Percentiles rank a stretch among this genome's conserved stretches.
Conservation (phyloP, 2,329 filamentous ascomycete genomes). For the Colletotrichum navitas region DNA sequence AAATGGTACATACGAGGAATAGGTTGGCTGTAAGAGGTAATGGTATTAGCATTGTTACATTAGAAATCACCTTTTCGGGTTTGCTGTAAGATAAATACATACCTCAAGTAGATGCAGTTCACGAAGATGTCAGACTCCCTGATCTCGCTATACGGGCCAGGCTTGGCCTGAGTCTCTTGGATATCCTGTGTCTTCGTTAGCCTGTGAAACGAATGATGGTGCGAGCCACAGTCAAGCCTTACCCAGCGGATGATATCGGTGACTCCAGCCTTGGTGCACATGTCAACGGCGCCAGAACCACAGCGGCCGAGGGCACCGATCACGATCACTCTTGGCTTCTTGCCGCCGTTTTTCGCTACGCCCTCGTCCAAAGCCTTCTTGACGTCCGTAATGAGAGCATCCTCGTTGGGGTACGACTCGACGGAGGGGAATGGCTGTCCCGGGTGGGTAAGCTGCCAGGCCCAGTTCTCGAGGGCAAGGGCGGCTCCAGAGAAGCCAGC, state of each 20-base stretch:
- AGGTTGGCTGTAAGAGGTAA: constrained; percentile 54
- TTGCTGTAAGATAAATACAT: not conserved
- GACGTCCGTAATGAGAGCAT: constrained; percentile 78
- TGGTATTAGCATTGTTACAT: not conserved
- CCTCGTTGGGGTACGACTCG: constrained; percentile 79
- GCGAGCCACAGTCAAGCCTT: constrained; percentile 44
- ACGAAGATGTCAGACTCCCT: constrained; percentile 81
- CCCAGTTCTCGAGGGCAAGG: constrained; percentile 83
- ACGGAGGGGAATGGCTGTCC: constrained; percentile 75
- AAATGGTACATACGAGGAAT: constrained; percentile 29
- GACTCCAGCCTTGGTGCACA: constrained; percentile 81
- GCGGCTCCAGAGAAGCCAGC: constrained; percentile 83
- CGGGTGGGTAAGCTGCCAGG: constrained; percentile 81
- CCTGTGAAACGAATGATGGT: not conserved
- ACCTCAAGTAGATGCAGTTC: constrained; percentile 86
- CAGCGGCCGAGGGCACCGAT: constrained; percentile 90
- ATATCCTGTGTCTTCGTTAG: constrained; percentile 77
- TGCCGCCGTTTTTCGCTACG: constrained; percentile 73
- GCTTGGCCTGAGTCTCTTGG: constrained; percentile 76
- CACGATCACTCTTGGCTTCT: constrained; percentile 78
- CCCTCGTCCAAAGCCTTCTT: constrained; percentile 77
- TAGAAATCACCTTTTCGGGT: not conserved
- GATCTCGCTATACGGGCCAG: constrained; percentile 85
- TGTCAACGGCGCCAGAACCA: constrained; percentile 85
- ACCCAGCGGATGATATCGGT: constrained; percentile 61